These are phyloP conservation scores for Euphorbia pulcherrima DNA, from an alignment of 345 rosid genomes.

Conservation along the genomic window DNA sequence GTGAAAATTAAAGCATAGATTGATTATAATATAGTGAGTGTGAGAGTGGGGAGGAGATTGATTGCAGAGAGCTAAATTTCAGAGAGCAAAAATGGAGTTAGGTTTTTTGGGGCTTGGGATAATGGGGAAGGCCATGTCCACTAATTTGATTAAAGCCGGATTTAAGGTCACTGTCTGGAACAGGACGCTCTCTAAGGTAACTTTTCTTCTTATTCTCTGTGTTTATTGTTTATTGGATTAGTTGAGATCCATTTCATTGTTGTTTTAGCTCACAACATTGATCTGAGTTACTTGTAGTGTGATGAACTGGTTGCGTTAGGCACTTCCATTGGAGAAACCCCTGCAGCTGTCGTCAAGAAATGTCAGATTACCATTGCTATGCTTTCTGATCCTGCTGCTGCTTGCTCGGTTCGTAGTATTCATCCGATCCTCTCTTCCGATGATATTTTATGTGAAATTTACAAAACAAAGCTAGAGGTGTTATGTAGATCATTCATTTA, in stretches of 20 bases:
- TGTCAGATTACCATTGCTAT: conserved; percentile 83
- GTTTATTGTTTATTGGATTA: background rate
- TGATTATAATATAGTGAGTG: background rate
- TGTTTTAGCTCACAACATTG: conserved; percentile 5
- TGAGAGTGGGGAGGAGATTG: conserved; percentile 11
- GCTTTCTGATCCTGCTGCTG: conserved; percentile 86
- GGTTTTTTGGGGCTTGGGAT: conserved; percentile 93
- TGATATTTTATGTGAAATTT: background rate
- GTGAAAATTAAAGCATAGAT: too few species aligned
- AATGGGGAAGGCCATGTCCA: conserved; percentile 95
- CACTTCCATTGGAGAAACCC: conserved; percentile 71
- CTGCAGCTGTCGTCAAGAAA: conserved; percentile 79
- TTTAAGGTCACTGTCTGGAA: conserved; percentile 96
- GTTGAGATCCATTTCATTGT: background rate
- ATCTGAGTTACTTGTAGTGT: conserved; percentile 46
- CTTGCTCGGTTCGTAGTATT: conserved; percentile 55
- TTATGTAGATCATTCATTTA: background rate
- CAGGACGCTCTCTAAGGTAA: conserved; percentile 85
- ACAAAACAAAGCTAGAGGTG: background rate
- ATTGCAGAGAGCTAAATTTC: background rate
- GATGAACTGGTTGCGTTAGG: conserved; percentile 85
- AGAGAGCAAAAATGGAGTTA: conserved; percentile 56
- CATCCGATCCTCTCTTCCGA: background rate
- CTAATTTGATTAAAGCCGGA: conserved; percentile 71
- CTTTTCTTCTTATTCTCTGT: background rate